Percentiles rank a stretch among this genome's conserved stretches.
Conservation (phyloP, 2,329 filamentous ascomycete species). For the Ciborinia camelliae region DNA sequence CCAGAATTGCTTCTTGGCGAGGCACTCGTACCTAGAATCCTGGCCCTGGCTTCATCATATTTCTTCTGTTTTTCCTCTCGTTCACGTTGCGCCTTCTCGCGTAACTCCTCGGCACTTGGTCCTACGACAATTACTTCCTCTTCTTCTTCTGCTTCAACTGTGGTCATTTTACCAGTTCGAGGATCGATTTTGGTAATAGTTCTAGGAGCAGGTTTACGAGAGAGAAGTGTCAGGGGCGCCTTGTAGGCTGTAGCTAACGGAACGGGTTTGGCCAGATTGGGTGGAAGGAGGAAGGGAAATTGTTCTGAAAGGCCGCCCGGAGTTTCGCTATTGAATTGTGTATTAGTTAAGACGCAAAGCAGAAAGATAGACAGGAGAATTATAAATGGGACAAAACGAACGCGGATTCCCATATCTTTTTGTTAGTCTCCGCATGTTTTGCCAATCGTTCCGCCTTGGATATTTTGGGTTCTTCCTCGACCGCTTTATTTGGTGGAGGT, state of each 20-base stretch:
- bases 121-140: slow-evolving; percentile 60
- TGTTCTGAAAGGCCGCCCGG: slow-evolving; percentile 58
- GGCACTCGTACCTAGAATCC: slow-evolving; percentile 69
- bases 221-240: slow-evolving; percentile 77
- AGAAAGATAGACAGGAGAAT: neutral
- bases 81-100: slow-evolving; percentile 72
- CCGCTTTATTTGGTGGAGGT: slow-evolving; percentile 23
- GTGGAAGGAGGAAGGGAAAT: slow-evolving; percentile 62
- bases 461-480: slow-evolving; percentile 40
- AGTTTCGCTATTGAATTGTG: slow-evolving; percentile 49
- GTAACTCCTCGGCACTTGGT: slow-evolving; percentile 71
- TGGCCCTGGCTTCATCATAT: slow-evolving; percentile 84
- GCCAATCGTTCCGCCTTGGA: slow-evolving; percentile 75
- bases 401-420: slow-evolving; percentile 86
- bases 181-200: slow-evolving; percentile 57
- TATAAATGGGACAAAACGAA: slow-evolving; percentile 43
- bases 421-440: slow-evolving; percentile 78
- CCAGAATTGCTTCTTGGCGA: slow-evolving; percentile 37
- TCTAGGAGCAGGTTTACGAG: slow-evolving; percentile 68
- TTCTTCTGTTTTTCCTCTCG: slow-evolving; percentile 85
- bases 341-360: neutral
- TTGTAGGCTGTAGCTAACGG: slow-evolving; percentile 72
- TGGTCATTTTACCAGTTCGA: slow-evolving; percentile 47
- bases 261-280: slow-evolving; percentile 14
- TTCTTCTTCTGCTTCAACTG: slow-evolving; percentile 58